Percentiles rank a stretch among this genome's conserved stretches.
These are phyloP conservation scores for Fusarium drepaniforme DNA, from an alignment of 2,329 filamentous ascomycete genomes.

Conservation along the genomic window DNA sequence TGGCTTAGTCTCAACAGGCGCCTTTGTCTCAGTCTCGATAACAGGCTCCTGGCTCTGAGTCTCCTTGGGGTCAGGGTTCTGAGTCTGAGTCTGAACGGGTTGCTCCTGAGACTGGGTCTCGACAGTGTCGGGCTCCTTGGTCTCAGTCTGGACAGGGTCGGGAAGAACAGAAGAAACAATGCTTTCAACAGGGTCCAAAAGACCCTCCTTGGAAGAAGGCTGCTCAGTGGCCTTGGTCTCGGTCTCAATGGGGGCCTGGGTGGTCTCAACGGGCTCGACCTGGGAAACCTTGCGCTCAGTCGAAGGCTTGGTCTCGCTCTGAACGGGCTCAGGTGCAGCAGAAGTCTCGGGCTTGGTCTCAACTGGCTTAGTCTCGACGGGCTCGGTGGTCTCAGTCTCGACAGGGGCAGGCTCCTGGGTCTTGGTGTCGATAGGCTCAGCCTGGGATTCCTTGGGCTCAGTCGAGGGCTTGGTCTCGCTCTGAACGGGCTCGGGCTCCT, in stretches of 20 bases:
- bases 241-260: not conserved
- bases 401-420: not conserved
- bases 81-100: constrained; percentile 4
- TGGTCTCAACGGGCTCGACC: not conserved
- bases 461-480: not conserved
- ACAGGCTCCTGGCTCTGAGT: constrained; percentile 22
- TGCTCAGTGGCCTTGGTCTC: constrained; percentile 5
- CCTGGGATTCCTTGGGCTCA: not conserved
- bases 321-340: not conserved
- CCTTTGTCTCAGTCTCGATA: constrained; percentile 6
- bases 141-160: constrained; percentile 20
- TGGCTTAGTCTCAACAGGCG: not conserved
- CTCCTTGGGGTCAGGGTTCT: constrained; percentile 12
- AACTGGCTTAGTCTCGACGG: not conserved
- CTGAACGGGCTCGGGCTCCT: constrained; percentile 3
- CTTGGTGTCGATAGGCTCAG: constrained; percentile 1
- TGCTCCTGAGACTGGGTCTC: constrained; percentile 8
- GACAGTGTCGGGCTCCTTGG: constrained; percentile 15
- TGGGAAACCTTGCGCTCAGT: not conserved
- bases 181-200: constrained; percentile 38
- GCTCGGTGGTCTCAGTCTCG: not conserved
- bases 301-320: not conserved
- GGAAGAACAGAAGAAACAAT: constrained; percentile 29
- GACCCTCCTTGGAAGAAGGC: constrained; percentile 24
- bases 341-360: not conserved